Percentiles rank a stretch among this genome's conserved stretches.
Evolutionary conservation across 1,284 basidiomycete genomes (phyloP).

Genomic region (Tilletia walkeri): DNA sequence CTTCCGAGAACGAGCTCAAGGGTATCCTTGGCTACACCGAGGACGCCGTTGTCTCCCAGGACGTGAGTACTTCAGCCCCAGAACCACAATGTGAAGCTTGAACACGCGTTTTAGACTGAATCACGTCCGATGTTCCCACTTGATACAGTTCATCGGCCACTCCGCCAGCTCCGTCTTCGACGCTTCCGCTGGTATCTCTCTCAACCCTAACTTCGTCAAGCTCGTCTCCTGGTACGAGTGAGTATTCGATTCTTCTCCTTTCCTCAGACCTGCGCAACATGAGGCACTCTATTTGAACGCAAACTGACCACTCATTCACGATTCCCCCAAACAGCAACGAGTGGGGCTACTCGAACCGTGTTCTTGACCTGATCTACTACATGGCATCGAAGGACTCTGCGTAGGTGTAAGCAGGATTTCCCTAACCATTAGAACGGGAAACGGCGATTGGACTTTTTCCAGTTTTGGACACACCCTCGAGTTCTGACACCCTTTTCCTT

Average conservation of each 20-base stretch:
- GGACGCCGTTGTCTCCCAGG: slow-evolving; percentile 79
- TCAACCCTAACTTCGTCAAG: slow-evolving; percentile 94
- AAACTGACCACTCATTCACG: neutral
- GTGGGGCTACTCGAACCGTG: slow-evolving; percentile 93
- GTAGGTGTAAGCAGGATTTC: slow-evolving; percentile 16
- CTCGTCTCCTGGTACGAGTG: slow-evolving; percentile 74
- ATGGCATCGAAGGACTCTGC: slow-evolving; percentile 65
- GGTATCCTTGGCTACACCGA: slow-evolving; percentile 95
- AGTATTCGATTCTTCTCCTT: neutral
- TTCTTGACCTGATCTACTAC: slow-evolving; percentile 83
- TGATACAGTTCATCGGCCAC: slow-evolving; percentile 78
- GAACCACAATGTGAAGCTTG: too few relatives aligned
- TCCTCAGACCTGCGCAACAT: too few relatives aligned
- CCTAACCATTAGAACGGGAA: too few relatives aligned
- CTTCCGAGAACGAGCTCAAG: slow-evolving; percentile 68
- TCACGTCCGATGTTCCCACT: neutral
- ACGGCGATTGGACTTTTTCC: too few relatives aligned
- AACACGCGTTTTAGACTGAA: neutral
- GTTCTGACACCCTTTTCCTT: neutral
- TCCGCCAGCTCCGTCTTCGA: slow-evolving; percentile 68
- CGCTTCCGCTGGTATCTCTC: slow-evolving; percentile 84
- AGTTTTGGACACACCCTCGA: too few relatives aligned
- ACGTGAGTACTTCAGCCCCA: slow-evolving; percentile 26
- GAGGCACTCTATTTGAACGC: neutral
- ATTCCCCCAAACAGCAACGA: slow-evolving; percentile 64